phyloP scores from a whole-genome alignment of 257 asterid species.

The Ophiorrhiza pumila region DNA sequence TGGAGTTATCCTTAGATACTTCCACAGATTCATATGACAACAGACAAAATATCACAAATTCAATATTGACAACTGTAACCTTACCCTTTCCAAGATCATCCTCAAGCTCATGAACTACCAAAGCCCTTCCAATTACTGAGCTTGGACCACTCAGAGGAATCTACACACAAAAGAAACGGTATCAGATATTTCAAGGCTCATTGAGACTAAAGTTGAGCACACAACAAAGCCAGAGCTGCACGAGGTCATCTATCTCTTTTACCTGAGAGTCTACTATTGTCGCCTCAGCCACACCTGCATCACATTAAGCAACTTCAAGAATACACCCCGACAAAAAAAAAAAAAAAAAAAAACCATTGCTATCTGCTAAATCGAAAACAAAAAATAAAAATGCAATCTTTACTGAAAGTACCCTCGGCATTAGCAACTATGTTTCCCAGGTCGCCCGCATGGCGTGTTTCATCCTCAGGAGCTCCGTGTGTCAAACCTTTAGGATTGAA shows the following conservation, averaged over 20 bases:
- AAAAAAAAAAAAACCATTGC: neutral
- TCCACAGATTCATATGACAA: neutral
- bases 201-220: neutral
- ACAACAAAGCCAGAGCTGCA: constrained; percentile 9
- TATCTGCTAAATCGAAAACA: constrained; percentile 1
- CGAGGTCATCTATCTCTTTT: constrained; percentile 10
- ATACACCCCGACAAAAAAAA: too few species aligned
- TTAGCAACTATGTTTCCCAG: constrained; percentile 99
- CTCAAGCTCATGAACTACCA: constrained; percentile 90
- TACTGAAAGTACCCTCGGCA: constrained; percentile 56
- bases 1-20: neutral
- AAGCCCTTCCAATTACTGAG: constrained; percentile 91
- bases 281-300: constrained; percentile 86
- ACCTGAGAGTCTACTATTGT: constrained; percentile 83
- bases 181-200: neutral
- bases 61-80: neutral
- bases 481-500: constrained; percentile 77
- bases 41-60: neutral
- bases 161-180: constrained; percentile 34
- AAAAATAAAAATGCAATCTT: neutral
- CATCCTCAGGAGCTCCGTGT: constrained; percentile 95
- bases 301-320: constrained; percentile 25
- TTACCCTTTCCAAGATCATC: constrained; percentile 99
- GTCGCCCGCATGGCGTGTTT: constrained; percentile 99
- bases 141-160: constrained; percentile 79